These are phyloP conservation scores for Ambrosiella beaveri DNA, from an alignment of 2,329 filamentous ascomycete species.

Conservation along the genomic window DNA sequence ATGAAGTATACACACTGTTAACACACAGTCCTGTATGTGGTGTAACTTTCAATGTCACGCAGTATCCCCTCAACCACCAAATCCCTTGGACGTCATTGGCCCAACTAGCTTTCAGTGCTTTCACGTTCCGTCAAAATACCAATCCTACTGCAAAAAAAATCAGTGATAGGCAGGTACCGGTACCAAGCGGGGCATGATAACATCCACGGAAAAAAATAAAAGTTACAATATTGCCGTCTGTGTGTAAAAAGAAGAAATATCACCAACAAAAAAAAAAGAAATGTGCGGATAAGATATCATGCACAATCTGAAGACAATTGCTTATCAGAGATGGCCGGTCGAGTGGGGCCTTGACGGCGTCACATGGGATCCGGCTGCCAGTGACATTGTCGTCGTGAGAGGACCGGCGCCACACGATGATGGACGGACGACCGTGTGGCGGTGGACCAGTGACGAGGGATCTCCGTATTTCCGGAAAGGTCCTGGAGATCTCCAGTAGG, in stretches of 20 bases:
- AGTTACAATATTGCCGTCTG: background rate
- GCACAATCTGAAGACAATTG: background rate
- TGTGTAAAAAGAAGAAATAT: slow-evolving; percentile 26
- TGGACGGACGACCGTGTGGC: background rate
- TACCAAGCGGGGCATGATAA: background rate
- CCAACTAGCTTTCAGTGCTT: slow-evolving; percentile 1
- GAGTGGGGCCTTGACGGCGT: background rate
- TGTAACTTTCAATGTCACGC: background rate
- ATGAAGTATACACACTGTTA: background rate
- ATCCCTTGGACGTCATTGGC: slow-evolving; percentile 4
- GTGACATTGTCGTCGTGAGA: background rate
- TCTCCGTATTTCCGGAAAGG: background rate
- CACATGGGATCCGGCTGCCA: background rate
- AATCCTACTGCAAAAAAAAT: background rate
- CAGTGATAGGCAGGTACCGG: background rate
- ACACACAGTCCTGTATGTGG: background rate
- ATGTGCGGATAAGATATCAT: background rate
- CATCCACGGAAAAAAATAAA: background rate
- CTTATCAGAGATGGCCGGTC: background rate
- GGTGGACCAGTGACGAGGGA: background rate
- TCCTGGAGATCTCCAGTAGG: background rate
- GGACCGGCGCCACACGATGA: background rate
- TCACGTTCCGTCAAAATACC: slow-evolving; percentile 1
- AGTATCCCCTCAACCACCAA: background rate
- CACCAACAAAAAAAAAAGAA: slow-evolving; percentile 31